Conservation (phyloP, 2,329 filamentous ascomycete species). For the Fonsecaea monophora region DNA sequence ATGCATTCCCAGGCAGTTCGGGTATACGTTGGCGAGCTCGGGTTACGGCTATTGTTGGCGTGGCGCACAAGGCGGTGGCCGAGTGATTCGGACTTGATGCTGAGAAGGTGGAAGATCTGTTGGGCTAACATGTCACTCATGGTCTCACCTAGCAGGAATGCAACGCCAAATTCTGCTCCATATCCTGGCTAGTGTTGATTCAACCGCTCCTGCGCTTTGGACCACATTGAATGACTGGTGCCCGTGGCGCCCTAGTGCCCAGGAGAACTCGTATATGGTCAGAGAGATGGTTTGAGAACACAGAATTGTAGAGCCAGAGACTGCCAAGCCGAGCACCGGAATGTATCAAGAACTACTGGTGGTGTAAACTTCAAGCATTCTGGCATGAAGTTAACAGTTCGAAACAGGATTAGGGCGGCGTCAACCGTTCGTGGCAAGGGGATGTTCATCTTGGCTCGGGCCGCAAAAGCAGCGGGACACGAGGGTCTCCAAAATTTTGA, state of each 20-base stretch:
- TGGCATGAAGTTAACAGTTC: too few species aligned
- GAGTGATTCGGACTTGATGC: constrained; percentile 36
- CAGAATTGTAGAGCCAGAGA: neutral
- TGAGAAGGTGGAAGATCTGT: constrained; percentile 40
- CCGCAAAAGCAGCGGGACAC: neutral
- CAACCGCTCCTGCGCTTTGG: constrained; percentile 18
- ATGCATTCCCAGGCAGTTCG: neutral
- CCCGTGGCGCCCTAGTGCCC: neutral
- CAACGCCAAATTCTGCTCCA: constrained; percentile 28
- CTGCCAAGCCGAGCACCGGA: neutral
- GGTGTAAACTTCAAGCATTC: neutral
- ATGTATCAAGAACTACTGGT: too few species aligned
- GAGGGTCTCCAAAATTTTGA: constrained; percentile 14
- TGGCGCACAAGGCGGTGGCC: constrained; percentile 35
- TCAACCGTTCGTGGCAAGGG: neutral
- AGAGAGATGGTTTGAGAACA: neutral
- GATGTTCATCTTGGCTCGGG: neutral
- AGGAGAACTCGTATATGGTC: neutral
- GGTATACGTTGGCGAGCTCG: too few species aligned
- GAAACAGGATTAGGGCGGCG: neutral
- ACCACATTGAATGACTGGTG: constrained; percentile 11
- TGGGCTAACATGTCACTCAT: constrained; percentile 41
- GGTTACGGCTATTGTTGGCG: constrained; percentile 27
- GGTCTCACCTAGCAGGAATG: constrained; percentile 30
- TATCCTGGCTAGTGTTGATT: constrained; percentile 26